Evolutionary conservation across 108 stramenopile genomes (phyloP).

Genomic region (Nitzschia sp.): DNA sequence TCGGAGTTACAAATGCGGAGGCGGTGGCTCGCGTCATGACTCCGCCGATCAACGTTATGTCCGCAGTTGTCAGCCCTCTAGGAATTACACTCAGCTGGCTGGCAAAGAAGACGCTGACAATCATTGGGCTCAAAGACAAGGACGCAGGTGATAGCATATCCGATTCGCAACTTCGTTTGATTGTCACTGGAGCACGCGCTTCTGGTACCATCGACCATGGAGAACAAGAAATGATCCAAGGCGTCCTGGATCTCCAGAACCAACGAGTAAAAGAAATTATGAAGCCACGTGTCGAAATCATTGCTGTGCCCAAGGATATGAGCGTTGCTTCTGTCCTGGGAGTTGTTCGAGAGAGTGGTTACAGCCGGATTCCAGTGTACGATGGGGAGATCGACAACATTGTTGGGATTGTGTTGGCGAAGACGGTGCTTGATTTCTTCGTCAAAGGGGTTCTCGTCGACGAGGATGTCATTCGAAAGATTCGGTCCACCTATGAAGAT

Average conservation of each 20-base stretch:
- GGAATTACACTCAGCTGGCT: constrained; percentile 83
- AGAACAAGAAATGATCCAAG: constrained; percentile 97
- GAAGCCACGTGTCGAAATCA: constrained; percentile 94
- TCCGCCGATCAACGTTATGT: constrained; percentile 85
- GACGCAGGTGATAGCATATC: constrained; percentile 76
- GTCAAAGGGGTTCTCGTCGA: constrained; percentile 86
- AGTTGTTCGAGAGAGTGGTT: constrained; percentile 81
- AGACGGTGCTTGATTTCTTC: constrained; percentile 93
- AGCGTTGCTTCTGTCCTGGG: constrained; percentile 85
- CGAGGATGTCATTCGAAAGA: constrained; percentile 56
- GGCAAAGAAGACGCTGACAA: constrained; percentile 74
- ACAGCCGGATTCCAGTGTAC: constrained; percentile 95
- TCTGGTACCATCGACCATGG: constrained; percentile 95
- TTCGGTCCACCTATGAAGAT: constrained; percentile 6
- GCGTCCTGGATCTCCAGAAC: constrained; percentile 93
- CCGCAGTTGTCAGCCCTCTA: constrained; percentile 82
- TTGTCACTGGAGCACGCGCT: constrained; percentile 93
- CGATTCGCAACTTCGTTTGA: constrained; percentile 92
- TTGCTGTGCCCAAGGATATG: constrained; percentile 85
- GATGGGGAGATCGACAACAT: constrained; percentile 97
- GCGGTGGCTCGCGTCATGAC: constrained; percentile 90
- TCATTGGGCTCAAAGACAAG: constrained; percentile 82
- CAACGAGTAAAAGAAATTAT: constrained; percentile 91
- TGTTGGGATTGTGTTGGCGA: constrained; percentile 94
- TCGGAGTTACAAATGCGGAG: constrained; percentile 95